Conservation (phyloP, 2,329 filamentous ascomycete genomes). For the Fusarium irregulare region DNA sequence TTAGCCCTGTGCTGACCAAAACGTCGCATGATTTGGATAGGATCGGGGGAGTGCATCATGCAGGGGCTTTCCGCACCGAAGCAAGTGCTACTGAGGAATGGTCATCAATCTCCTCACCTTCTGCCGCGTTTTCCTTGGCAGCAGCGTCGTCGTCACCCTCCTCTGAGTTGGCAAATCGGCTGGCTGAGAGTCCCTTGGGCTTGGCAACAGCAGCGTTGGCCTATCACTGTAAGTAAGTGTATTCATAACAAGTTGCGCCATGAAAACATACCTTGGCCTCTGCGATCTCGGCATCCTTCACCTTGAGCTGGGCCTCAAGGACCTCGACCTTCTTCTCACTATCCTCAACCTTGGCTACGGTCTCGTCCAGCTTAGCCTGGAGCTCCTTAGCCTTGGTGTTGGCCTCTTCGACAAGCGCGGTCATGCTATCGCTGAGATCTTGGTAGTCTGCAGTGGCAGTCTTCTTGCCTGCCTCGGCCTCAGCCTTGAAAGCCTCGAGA, state of each 20-base stretch:
- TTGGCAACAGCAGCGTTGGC: slow-evolving; percentile 58
- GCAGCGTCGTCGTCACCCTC: slow-evolving; percentile 51
- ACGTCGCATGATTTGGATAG: slow-evolving; percentile 33
- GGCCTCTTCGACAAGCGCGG: slow-evolving; percentile 68
- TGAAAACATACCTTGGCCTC: slow-evolving; percentile 65
- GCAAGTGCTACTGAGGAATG: slow-evolving; percentile 73
- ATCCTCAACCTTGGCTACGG: slow-evolving; percentile 59
- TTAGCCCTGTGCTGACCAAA: slow-evolving; percentile 33
- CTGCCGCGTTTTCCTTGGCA: slow-evolving; percentile 55
- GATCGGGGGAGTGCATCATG: slow-evolving; percentile 52
- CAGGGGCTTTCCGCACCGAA: slow-evolving; percentile 70
- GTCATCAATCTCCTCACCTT: slow-evolving; percentile 72
- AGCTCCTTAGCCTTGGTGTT: slow-evolving; percentile 64
- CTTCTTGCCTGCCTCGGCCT: slow-evolving; percentile 64
- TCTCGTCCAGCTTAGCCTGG: slow-evolving; percentile 61
- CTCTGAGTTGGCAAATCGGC: slow-evolving; percentile 62
- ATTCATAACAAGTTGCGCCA: too few species aligned
- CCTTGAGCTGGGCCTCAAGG: slow-evolving; percentile 66
- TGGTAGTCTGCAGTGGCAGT: slow-evolving; percentile 69
- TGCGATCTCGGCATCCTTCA: slow-evolving; percentile 72
- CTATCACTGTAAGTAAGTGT: slow-evolving; percentile 46
- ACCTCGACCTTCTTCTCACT: slow-evolving; percentile 61
- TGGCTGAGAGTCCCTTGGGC: slow-evolving; percentile 65
- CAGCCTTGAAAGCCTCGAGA: slow-evolving; percentile 63
- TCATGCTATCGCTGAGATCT: slow-evolving; percentile 72